Conservation (phyloP, 176 grass and related monocot genomes). For the Zea mays region Zm-B73-REFERENCE-NAM-5.0 NC_050099.1:239018501-239019000, state of each 20-base stretch:
- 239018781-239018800: neutral
- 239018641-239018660: slow-evolving; percentile 27
- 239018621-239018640: slow-evolving; percentile 58
- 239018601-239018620: slow-evolving; percentile 88
- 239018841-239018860: neutral
- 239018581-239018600: slow-evolving; percentile 95
- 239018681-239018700: neutral
- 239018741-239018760: neutral
- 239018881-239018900: neutral
- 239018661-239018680: neutral
- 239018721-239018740: neutral
- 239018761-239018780: neutral
- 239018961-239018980: neutral
- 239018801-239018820: neutral
- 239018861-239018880: neutral
- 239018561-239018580: slow-evolving; percentile 82
- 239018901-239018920: neutral
- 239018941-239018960: neutral
- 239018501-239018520: slow-evolving; percentile 91
- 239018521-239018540: slow-evolving; percentile 90
- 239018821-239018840: neutral
- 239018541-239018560: slow-evolving; percentile 84
- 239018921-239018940: neutral
- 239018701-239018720: neutral
- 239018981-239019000: neutral